Evolutionary conservation across 2,329 filamentous ascomycete genomes (phyloP), one percentile per base, ranked within the genome.

Genomic region (Aspergillus bombycis): DNA sequence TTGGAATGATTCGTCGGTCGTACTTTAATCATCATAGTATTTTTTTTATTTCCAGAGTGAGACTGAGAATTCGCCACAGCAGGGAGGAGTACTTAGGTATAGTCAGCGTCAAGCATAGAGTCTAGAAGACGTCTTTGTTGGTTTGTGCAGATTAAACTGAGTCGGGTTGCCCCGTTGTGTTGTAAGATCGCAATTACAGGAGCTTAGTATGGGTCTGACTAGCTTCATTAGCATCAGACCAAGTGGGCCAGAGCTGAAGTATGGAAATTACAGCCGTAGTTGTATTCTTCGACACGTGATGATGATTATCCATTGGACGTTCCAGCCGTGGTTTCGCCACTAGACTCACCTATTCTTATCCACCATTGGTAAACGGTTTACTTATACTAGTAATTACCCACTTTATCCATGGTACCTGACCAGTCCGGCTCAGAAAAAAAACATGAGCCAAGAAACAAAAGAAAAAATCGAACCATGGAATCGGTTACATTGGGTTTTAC

Each of bases 171-270:
- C 52, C 52, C 52, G 52, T 55, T 55, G 21, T 55, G 52, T 11
- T 38, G 57, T 50, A 34, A 59, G 57, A 59, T 59, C 57, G 28
- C 55, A 57, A 57, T 59, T 50, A 50, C 57, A 59, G 57, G 57
- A 59, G 57, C 45, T 59, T 34, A 9, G 45, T 19, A 59, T 53
- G 57, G 57, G 57, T 30, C 34, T 12, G 12, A 0, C 32, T 55
- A 55, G 52, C 45, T 53, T n/a, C 36, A 50, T 59, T 53, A 53
- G 46, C 46, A 59, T 16, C 45, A 34, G 46, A 28, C 26, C n/a
- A 14, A n/a, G 43, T 53, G 46, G 57, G 26, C 19, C 46, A 10
- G 28, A 55, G 34, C 23, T 38, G 36, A 34, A 10, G 52, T 55
- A 38, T 38, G 32, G 21, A 19, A 55, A 23, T 55, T 55, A 36